Percentiles rank a stretch among this genome's conserved stretches.
phyloP scores from a whole-genome alignment of 225 moss, liverwort and hornwort genomes.

The Pseudoscleropodium purum region DNA sequence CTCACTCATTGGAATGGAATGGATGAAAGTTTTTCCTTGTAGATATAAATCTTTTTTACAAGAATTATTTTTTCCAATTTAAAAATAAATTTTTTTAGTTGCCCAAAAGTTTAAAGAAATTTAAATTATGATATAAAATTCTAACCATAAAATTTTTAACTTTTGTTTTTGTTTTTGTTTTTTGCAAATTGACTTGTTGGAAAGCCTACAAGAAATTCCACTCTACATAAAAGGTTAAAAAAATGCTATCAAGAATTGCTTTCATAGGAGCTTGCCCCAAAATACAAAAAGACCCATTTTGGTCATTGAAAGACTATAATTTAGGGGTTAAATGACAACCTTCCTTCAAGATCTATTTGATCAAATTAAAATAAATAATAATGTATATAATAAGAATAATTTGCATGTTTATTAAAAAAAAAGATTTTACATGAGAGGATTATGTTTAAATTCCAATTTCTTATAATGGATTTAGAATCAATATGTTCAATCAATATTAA shows the following conservation, averaged over 20 bases:
- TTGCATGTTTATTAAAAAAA: not conserved
- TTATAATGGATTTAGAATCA: not conserved
- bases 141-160: not conserved
- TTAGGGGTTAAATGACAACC: not conserved
- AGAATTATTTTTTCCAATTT: not conserved
- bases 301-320: not conserved
- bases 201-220: not conserved
- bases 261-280: fast-evolving
- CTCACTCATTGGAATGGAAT: not conserved
- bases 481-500: not conserved
- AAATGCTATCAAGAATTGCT: too few relatives aligned
- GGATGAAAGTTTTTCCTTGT: not conserved
- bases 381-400: not conserved
- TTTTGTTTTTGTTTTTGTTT: too few relatives aligned
- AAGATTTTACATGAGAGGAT: too few relatives aligned
- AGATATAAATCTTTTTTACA: not conserved
- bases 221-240: not conserved
- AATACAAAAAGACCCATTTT: not conserved
- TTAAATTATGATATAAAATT: fast-evolving
- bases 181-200: not conserved
- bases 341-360: not conserved
- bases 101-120: not conserved
- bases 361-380: not conserved
- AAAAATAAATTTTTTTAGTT: fast-evolving
- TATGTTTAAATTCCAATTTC: not conserved